phyloP scores from a whole-genome alignment of 129 eudicot species.

The Flaveria linearis region DNA sequence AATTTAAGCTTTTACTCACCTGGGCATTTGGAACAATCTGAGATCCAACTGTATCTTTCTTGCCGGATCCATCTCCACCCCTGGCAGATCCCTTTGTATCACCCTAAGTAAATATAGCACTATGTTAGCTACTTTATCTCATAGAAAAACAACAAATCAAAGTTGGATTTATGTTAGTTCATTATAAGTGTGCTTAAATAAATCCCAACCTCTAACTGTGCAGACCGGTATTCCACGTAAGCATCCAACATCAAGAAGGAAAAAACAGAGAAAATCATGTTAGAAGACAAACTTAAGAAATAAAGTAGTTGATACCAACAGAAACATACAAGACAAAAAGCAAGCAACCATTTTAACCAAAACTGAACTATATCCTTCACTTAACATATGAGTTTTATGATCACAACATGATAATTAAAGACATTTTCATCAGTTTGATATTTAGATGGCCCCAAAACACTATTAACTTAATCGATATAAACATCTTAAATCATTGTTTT shows the following conservation, averaged over 20 bases:
- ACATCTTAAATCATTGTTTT: constrained; percentile 4
- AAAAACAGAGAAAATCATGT: constrained; percentile 11
- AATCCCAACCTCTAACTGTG: constrained; percentile 70
- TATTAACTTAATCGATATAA: background rate
- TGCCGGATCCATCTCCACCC: constrained; percentile 73
- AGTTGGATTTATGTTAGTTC: background rate
- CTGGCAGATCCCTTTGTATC: constrained; percentile 88
- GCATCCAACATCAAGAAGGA: constrained; percentile 24
- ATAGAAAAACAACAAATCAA: background rate
- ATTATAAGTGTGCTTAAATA: background rate
- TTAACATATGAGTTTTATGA: constrained; percentile 7
- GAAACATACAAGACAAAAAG: constrained; percentile 12
- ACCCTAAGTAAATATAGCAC: constrained; percentile 47
- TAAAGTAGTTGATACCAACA: constrained; percentile 4
- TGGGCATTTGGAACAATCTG: constrained; percentile 67
- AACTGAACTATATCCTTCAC: constrained; percentile 5
- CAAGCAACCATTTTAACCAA: background rate
- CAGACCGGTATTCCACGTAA: constrained; percentile 21
- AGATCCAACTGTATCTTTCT: constrained; percentile 55
- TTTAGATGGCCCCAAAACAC: constrained; percentile 5
- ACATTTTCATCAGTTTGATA: background rate
- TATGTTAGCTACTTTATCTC: constrained; percentile 15
- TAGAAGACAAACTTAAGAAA: constrained; percentile 24
- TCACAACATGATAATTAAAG: background rate
- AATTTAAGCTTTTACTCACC: constrained; percentile 36